These are phyloP conservation scores for Apophysomyces variabilis DNA, from an alignment of 371 early-diverging fungal genomes.

Conservation along the genomic window DNA sequence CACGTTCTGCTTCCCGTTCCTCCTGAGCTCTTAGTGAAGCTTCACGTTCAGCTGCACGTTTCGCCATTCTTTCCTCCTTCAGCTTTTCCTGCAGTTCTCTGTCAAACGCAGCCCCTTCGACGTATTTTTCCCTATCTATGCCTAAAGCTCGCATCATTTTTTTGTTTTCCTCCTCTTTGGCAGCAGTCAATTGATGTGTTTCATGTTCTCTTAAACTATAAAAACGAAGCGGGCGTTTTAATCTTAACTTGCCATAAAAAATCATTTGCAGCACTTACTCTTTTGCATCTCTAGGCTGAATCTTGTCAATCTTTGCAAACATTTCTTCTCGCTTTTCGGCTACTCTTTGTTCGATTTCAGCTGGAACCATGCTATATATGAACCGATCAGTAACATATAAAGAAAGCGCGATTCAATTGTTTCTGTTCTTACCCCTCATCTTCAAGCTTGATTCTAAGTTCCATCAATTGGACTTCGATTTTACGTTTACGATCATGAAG, in stretches of 20 bases:
- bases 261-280: slow-evolving; percentile 26
- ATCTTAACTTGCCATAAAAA: not conserved
- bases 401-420: not conserved
- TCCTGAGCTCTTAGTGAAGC: slow-evolving; percentile 29
- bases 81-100: slow-evolving; percentile 70
- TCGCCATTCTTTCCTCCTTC: slow-evolving; percentile 52
- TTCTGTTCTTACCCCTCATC: slow-evolving; percentile 65
- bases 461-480: slow-evolving; percentile 86
- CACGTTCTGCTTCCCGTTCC: slow-evolving; percentile 29
- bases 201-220: slow-evolving; percentile 55
- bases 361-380: slow-evolving; percentile 30
- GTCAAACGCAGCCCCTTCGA: slow-evolving; percentile 87
- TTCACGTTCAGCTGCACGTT: slow-evolving; percentile 40
- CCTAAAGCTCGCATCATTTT: slow-evolving; percentile 72
- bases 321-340: slow-evolving; percentile 56
- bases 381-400: not conserved
- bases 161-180: slow-evolving; percentile 72
- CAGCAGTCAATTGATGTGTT: slow-evolving; percentile 73
- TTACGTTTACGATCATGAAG: slow-evolving; percentile 88
- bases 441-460: slow-evolving; percentile 80
- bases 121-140: slow-evolving; percentile 63
- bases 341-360: slow-evolving; percentile 66
- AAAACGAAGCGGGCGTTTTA: not conserved
- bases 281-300: slow-evolving; percentile 45
- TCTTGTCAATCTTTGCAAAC: slow-evolving; percentile 55